Conservation (phyloP, 306 rosid genomes). For the Adenanthera pavonina region DNA sequence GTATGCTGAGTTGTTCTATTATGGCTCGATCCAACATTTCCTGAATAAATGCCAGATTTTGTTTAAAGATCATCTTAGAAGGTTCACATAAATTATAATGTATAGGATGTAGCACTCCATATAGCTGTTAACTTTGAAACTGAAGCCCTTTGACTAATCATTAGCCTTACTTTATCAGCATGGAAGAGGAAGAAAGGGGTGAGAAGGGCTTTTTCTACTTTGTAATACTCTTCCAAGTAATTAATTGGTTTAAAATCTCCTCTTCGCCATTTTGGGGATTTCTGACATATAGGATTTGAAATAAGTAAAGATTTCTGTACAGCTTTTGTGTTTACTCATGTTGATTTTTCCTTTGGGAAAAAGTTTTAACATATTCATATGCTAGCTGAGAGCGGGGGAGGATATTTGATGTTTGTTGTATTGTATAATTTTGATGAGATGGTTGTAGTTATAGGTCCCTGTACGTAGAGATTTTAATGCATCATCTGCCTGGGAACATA, state of each 20-base stretch:
- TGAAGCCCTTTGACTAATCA: slow-evolving; percentile 8
- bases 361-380: slow-evolving; percentile 1
- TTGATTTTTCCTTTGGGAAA: slow-evolving; percentile 4
- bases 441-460: neutral
- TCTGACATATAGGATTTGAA: neutral
- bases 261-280: neutral
- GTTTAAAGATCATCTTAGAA: neutral
- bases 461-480: neutral
- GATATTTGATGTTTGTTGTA: neutral
- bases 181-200: slow-evolving; percentile 15
- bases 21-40: neutral
- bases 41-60: neutral
- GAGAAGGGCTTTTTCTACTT: too few relatives aligned
- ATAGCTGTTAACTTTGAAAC: neutral
- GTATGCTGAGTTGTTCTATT: slow-evolving; percentile 3
- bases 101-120: neutral
- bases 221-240: neutral
- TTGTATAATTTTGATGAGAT: slow-evolving; percentile 1
- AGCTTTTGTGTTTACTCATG: neutral
- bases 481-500: neutral
- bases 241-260: slow-evolving; percentile 24
- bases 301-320: neutral
- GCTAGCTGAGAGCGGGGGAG: slow-evolving; percentile 2
- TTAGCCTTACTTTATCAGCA: slow-evolving; percentile 5
- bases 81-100: neutral